phyloP scores from a whole-genome alignment of 2,329 filamentous ascomycete genomes.

The Trichoderma atrobrunneum region DNA sequence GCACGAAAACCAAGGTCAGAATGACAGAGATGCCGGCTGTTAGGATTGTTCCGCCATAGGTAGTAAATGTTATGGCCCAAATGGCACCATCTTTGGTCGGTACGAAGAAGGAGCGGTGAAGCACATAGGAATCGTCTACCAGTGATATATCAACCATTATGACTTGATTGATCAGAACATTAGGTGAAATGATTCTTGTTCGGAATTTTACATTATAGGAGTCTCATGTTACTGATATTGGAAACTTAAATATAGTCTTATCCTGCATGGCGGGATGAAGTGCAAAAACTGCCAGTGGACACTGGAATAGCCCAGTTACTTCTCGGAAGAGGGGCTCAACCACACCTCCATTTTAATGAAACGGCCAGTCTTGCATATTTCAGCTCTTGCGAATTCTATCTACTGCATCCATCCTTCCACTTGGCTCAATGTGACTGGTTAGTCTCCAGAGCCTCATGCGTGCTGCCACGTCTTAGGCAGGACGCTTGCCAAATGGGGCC shows the following conservation, averaged over 20 bases:
- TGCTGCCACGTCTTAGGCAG: not conserved
- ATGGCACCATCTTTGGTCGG: not conserved
- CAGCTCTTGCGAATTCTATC: not conserved
- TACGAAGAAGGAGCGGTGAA: not conserved
- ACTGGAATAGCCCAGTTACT: not conserved
- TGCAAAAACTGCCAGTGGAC: not conserved
- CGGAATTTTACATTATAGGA: too few species aligned
- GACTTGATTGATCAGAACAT: accelerated
- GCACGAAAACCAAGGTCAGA: not conserved
- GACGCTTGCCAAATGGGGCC: not conserved
- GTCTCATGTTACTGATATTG: not conserved
- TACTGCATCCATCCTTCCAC: not conserved
- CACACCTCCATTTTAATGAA: not conserved
- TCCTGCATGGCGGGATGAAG: not conserved
- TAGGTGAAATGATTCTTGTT: not conserved
- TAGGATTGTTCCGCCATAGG: not conserved
- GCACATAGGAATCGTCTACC: not conserved
- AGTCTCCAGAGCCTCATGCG: not conserved
- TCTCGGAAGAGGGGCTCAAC: not conserved
- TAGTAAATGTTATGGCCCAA: not conserved
- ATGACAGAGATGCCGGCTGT: not conserved
- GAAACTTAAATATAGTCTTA: not conserved
- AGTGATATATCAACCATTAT: not conserved
- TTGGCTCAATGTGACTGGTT: not conserved
- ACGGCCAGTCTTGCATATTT: not conserved